Evolutionary conservation across 176 grass and related monocot species (phyloP), one percentile per base, ranked within the genome.

Genomic region (Musa beccarii): DNA sequence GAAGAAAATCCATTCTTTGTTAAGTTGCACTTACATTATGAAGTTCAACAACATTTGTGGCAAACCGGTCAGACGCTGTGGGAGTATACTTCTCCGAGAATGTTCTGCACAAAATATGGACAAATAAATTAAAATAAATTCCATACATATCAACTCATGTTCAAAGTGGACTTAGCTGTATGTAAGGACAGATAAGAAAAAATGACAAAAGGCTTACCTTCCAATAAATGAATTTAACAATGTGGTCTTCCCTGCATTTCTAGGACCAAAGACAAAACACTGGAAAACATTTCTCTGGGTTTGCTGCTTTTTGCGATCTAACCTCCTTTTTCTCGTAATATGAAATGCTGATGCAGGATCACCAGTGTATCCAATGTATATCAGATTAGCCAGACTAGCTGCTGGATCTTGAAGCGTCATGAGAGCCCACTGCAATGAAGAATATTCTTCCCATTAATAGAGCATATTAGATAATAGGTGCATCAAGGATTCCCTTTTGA

Each of bases 341-440:
- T 86, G 82, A 79, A 99, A 94, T 74, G 95, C 86, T 74, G 90
- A 94, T 61, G 76, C 25, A 59, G 82, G 77, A 74, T 94, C 90
- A 11, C 88, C 83, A 28, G 84, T 79, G 78, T 93, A 99, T 25
- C 95, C 95, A 76, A 94, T 83, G 84, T 99, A 99, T 76, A 94
- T 79, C 81, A 99, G 86, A 78, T 99, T 91, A 74, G 88, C 82
- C 66, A 88, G 85, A 82, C 95, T 94, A 76, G 68, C 80, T 82
- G 82, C 81, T 57, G 95, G 90, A 79, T 99, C 95, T 70, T 86
- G 73, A 81, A 99, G 86, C 72, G 95, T 99, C 95, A 99, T 94
- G 67, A 99, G 82, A 76, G 95, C 86, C 95, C 95, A 99, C 95
- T 99, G 86, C 80, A 84, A 87, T 75, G 16, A 2, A 22, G 53